phyloP scores from a whole-genome alignment of 345 rosid species.

The Eucalyptus globulus region DNA sequence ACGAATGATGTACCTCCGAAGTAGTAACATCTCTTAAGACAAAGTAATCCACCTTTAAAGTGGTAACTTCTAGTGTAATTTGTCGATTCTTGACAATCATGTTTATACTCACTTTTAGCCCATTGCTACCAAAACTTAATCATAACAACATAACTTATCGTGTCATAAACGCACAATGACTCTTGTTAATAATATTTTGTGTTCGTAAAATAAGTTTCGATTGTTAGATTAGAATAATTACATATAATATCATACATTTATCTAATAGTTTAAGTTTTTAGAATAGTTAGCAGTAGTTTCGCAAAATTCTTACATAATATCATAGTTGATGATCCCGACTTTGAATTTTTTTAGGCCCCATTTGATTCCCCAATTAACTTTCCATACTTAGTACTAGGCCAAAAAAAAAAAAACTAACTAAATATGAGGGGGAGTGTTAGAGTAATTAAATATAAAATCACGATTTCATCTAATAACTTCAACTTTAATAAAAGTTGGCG shows the following conservation, averaged over 20 bases:
- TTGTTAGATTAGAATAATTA: too few relatives aligned
- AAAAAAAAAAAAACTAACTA: too few relatives aligned
- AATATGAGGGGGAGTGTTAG: accelerated
- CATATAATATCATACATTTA: too few relatives aligned
- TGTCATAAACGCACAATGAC: neutral
- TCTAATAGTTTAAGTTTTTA: too few relatives aligned
- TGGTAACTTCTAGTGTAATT: neutral
- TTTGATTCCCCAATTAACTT: too few relatives aligned
- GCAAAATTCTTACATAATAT: too few relatives aligned
- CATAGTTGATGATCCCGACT: accelerated
- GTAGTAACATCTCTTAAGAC: neutral
- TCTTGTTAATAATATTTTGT: too few relatives aligned
- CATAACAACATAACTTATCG: neutral
- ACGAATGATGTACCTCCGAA: neutral
- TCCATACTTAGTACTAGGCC: accelerated
- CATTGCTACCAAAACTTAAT: neutral
- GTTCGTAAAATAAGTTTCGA: too few relatives aligned
- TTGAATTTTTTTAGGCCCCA: too few relatives aligned
- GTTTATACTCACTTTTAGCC: neutral
- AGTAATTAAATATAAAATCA: too few relatives aligned
- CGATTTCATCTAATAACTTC: accelerated
- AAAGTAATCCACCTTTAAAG: neutral
- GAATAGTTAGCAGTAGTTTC: accelerated
- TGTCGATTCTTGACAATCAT: neutral
- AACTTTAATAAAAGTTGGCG: accelerated